Conservation (phyloP, 371 early-diverging fungal genomes). For the Umbelopsis sp. region DNA sequence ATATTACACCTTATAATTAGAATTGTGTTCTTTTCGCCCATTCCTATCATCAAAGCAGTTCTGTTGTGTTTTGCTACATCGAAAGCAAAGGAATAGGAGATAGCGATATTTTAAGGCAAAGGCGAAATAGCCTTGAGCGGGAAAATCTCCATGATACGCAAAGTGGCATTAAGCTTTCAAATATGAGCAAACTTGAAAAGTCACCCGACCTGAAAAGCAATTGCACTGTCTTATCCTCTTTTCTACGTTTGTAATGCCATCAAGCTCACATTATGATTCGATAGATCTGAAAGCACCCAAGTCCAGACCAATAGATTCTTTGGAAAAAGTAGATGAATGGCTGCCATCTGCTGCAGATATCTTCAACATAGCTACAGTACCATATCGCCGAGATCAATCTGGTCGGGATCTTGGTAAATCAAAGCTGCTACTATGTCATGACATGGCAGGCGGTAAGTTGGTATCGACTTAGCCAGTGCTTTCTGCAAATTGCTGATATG, state of each 20-base stretch:
- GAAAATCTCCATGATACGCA: no score
- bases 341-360: constrained; percentile 3
- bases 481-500: neutral
- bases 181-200: neutral
- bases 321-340: constrained; percentile 10
- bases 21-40: no score
- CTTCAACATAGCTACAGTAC: constrained; percentile 13
- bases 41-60: no score
- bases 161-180: neutral
- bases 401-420: constrained; percentile 14
- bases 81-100: no score
- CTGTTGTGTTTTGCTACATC: no score
- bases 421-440: constrained; percentile 60
- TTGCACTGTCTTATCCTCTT: neutral
- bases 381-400: neutral
- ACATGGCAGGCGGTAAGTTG: constrained; percentile 59
- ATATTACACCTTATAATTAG: no score
- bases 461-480: no score
- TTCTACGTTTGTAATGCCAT: neutral
- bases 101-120: no score
- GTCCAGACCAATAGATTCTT: constrained; percentile 7
- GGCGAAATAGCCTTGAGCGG: no score
- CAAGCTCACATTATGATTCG: neutral
- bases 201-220: neutral
- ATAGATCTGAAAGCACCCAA: neutral